Conservation (phyloP, 306 rosid species). For the Prunus campanulata region DNA sequence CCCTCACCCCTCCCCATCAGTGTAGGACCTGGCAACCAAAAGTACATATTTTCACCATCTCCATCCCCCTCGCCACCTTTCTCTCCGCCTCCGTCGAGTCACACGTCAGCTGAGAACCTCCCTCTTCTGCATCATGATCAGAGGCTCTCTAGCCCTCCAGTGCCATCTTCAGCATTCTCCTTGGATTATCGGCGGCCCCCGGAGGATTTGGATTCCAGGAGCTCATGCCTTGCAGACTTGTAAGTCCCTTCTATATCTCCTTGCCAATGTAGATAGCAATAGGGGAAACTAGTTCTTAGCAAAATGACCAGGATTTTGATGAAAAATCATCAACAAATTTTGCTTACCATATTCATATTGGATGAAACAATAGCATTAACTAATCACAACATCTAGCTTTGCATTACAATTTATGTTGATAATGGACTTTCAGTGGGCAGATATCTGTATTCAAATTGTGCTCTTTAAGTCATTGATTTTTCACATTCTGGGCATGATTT, state of each 20-base stretch:
- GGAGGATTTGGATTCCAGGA: conserved; percentile 27
- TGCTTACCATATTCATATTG: background rate
- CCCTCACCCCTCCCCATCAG: conserved; percentile 81
- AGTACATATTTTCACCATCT: conserved; percentile 57
- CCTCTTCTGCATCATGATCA: conserved; percentile 40
- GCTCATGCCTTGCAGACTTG: conserved; percentile 65
- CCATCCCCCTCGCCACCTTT: conserved; percentile 68
- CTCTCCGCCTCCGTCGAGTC: conserved; percentile 39
- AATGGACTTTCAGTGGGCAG: no score
- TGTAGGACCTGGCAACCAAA: conserved; percentile 57
- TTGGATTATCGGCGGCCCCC: conserved; percentile 39
- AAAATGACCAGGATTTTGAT: background rate
- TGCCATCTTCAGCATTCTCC: conserved; percentile 42
- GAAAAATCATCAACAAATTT: background rate
- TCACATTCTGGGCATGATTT: background rate
- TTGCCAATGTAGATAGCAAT: background rate
- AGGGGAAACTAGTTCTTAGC: background rate
- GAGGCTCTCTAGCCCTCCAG: conserved; percentile 9
- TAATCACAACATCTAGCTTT: background rate
- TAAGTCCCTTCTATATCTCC: conserved; percentile 35
- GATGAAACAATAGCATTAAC: background rate
- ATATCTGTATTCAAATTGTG: no score
- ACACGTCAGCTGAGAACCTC: conserved; percentile 47
- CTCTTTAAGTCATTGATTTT: no score
- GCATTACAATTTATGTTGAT: background rate